phyloP scores from a whole-genome alignment of 805 yeast genomes.

The Starmerella sp. region DNA sequence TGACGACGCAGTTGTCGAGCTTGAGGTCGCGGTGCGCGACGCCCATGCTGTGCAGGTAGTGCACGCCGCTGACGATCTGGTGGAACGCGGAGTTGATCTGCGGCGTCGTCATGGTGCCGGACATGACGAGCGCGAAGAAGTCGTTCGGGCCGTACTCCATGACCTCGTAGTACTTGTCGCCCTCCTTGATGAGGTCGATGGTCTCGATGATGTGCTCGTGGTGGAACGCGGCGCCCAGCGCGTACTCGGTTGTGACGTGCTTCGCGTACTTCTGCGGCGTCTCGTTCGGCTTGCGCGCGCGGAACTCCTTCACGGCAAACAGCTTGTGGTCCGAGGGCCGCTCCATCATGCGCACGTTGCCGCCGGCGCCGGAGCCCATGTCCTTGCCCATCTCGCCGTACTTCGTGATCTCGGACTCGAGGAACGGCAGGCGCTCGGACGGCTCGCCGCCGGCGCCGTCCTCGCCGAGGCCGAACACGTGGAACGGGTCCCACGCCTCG shows the following conservation, averaged over 20 bases:
- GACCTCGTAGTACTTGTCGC: constrained; percentile 52
- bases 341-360: constrained; percentile 73
- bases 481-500: constrained; percentile 23
- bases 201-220: constrained; percentile 77
- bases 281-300: constrained; percentile 53
- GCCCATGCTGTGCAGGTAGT: constrained; percentile 67
- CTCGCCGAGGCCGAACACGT: constrained; percentile 13
- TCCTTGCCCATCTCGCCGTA: constrained; percentile 66
- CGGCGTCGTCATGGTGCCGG: constrained; percentile 57
- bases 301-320: constrained; percentile 80
- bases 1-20: constrained; percentile 85
- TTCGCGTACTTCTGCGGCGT: constrained; percentile 56
- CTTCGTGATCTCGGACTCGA: constrained; percentile 40
- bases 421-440: constrained; percentile 29
- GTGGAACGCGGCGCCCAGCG: constrained; percentile 64
- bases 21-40: constrained; percentile 89
- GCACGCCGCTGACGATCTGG: constrained; percentile 67
- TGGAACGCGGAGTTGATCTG: constrained; percentile 74
- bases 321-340: constrained; percentile 48
- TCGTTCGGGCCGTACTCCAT: constrained; percentile 93
- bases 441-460: constrained; percentile 1
- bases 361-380: constrained; percentile 90
- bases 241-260: constrained; percentile 73
- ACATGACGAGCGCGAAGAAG: constrained; percentile 87
- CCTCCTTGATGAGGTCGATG: constrained; percentile 64